Evolutionary conservation across 2,329 filamentous ascomycete species (phyloP), one percentile per base, ranked within the genome.

Genomic region (Didymella arachidicola): DNA sequence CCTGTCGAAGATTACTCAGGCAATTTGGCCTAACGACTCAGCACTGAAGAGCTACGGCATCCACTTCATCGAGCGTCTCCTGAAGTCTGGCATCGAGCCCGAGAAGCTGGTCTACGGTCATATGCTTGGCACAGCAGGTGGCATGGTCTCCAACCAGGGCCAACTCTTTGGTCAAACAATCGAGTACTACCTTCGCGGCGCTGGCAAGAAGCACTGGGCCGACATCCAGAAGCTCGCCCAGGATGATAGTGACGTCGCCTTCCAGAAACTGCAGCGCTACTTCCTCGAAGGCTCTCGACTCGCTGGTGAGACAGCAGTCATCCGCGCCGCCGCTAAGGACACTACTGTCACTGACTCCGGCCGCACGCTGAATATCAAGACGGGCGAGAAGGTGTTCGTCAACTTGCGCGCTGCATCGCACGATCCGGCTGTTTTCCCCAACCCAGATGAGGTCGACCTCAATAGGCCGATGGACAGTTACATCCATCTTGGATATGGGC

Each of bases 111-210:
- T 86, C 29, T 85, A 82, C 81, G 82, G 81, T 39, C 82, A 86
- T 53, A 82, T 87, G 53, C 78, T 87, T 41, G 84, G 84, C 30
- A 86, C 84, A 0, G 83, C 83, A 1, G 83, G 82, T 26, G 82
- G 82, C 36, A 75, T 77, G 70, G 82, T 85, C 3, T 78, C 81
- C 2, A 86, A 85, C 56, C 84, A 87, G 66, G 83, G 82, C 7
- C 83, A 86, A 58, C 79, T 86, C 22, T 86, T 87, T 65, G 81
- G 78, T 0, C 84, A 87, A 62, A 83, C 80, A 26, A 70, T 87
- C 47, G 85, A 87, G 65, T 85, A 82, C 68, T 86, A 85, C 70
- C 77, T 87, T 44, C 59, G 68, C 2, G 80, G 82, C 32, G 79
- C 80, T 19, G 83, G 83, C 32, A 62, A 65, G n/a, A 64, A 77